Percentiles rank a stretch among this genome's conserved stretches.
phyloP scores from a whole-genome alignment of 441 rosid species.

The Arabidopsis hybrid region DNA sequence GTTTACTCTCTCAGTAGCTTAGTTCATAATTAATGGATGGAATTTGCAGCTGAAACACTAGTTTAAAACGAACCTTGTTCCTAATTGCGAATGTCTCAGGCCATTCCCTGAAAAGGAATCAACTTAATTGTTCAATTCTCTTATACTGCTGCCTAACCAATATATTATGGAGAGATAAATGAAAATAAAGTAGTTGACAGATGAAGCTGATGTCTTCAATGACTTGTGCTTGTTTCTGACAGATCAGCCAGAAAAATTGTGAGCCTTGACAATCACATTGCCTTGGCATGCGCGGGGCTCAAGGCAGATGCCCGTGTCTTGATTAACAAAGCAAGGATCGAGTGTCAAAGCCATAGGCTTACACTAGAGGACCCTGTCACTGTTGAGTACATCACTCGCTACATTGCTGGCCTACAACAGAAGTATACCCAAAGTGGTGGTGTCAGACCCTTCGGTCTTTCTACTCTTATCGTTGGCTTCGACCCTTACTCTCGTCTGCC shows the following conservation, averaged over 20 bases:
- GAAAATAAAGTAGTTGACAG: not conserved
- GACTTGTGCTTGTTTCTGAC: conserved; percentile 27
- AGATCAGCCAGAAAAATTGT: conserved; percentile 90
- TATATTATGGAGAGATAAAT: too few relatives aligned
- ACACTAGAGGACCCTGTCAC: conserved; percentile 92
- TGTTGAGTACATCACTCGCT: conserved; percentile 87
- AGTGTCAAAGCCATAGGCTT: conserved; percentile 89
- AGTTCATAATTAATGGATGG: too few relatives aligned
- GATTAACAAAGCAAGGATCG: conserved; percentile 77
- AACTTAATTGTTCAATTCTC: not conserved
- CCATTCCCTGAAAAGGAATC: not conserved
- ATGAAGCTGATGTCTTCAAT: conserved; percentile 6
- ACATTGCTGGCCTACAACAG: conserved; percentile 90
- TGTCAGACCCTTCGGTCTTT: conserved; percentile 91
- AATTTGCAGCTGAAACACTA: too few relatives aligned
- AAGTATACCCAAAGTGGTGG: conserved; percentile 96
- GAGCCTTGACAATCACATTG: conserved; percentile 83
- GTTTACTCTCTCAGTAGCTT: not conserved
- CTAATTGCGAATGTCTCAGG: too few relatives aligned
- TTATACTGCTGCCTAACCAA: not conserved
- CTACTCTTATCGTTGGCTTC: conserved; percentile 86
- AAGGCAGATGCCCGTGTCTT: conserved; percentile 94
- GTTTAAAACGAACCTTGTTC: too few relatives aligned
- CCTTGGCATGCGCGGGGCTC: conserved; percentile 87
- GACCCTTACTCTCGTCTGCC: conserved; percentile 77